Conservation (phyloP, 2,329 filamentous ascomycete species). For the Phaeomoniella chlamydospora region DNA sequence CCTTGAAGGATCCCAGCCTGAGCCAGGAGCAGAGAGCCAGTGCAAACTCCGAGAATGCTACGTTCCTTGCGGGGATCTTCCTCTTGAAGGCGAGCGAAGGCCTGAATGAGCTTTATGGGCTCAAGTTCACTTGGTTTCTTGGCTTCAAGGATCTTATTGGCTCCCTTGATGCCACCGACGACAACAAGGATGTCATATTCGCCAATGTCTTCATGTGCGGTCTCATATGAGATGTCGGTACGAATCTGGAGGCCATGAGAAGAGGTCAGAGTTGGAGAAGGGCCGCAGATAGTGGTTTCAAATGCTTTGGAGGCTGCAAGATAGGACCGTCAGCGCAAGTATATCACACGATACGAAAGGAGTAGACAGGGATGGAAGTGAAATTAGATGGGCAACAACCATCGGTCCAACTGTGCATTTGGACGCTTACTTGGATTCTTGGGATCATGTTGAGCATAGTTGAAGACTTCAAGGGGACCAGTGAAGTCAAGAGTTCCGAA, state of each 20-base stretch:
- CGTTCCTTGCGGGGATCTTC: constrained; percentile 66
- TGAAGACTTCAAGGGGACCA: constrained; percentile 44
- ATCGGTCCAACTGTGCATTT: no score
- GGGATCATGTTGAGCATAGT: constrained; percentile 36
- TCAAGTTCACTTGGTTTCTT: constrained; percentile 39
- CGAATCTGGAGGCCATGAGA: constrained; percentile 54
- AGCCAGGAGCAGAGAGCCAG: constrained; percentile 63
- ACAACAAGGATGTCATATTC: constrained; percentile 72
- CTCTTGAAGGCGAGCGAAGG: constrained; percentile 67
- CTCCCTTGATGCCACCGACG: constrained; percentile 48
- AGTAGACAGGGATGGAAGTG: no score
- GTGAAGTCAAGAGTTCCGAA: constrained; percentile 44
- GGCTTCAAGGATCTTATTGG: constrained; percentile 45
- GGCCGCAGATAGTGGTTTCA: constrained; percentile 36
- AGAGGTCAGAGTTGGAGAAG: constrained; percentile 31
- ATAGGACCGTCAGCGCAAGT: constrained; percentile 16
- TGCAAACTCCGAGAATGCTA: constrained; percentile 67
- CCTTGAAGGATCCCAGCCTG: constrained; percentile 64
- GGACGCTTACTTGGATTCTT: constrained; percentile 33
- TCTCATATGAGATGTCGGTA: constrained; percentile 64
- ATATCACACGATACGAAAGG: no score
- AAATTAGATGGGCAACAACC: no score
- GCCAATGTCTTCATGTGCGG: constrained; percentile 56
- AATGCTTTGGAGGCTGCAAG: constrained; percentile 30
- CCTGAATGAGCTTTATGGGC: constrained; percentile 57